Percentiles rank a stretch among this genome's conserved stretches.
Evolutionary conservation across 495 filamentous ascomycete genomes (phyloP).

Genomic region (Massariosphaeria phaeospora): DNA sequence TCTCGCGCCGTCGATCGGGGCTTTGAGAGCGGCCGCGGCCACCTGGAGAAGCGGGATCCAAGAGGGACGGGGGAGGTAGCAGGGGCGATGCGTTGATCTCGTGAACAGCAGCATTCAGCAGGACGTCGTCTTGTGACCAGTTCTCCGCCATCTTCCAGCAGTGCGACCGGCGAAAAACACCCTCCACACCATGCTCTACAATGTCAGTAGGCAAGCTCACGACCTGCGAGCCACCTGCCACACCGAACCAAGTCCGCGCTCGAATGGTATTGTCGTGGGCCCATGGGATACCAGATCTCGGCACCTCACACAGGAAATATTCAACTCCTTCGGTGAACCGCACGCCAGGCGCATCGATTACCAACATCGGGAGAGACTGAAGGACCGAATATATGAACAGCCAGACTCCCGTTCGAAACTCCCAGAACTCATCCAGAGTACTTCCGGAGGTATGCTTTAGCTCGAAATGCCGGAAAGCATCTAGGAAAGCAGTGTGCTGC

Average conservation of each 20-base stretch:
- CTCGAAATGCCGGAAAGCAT: slow-evolving; percentile 80
- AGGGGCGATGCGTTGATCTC: slow-evolving; percentile 18
- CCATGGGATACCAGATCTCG: slow-evolving; percentile 81
- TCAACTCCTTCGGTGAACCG: slow-evolving; percentile 76
- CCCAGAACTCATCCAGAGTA: slow-evolving; percentile 63
- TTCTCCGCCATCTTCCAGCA: slow-evolving; percentile 82
- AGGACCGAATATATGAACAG: slow-evolving; percentile 89
- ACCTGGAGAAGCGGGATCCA: slow-evolving; percentile 1
- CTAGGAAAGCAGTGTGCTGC: slow-evolving; percentile 61
- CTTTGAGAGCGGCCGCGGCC: slow-evolving; percentile 18
- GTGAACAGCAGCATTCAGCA: slow-evolving; percentile 31
- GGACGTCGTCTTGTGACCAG: slow-evolving; percentile 50
- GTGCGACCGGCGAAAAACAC: slow-evolving; percentile 82
- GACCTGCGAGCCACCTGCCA: slow-evolving; percentile 62
- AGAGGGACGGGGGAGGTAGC: slow-evolving; percentile 15
- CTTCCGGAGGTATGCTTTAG: slow-evolving; percentile 66
- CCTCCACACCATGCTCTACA: slow-evolving; percentile 83
- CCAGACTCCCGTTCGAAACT: slow-evolving; percentile 83
- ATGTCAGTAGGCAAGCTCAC: slow-evolving; percentile 76
- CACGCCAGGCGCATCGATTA: slow-evolving; percentile 78
- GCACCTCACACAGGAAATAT: slow-evolving; percentile 93
- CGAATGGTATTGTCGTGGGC: slow-evolving; percentile 62
- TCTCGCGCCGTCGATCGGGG: slow-evolving; percentile 30
- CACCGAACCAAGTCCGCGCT: slow-evolving; percentile 73
- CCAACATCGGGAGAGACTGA: slow-evolving; percentile 83